phyloP scores from a whole-genome alignment of 352 stramenopile genomes.

The Phytophthora pini region DNA sequence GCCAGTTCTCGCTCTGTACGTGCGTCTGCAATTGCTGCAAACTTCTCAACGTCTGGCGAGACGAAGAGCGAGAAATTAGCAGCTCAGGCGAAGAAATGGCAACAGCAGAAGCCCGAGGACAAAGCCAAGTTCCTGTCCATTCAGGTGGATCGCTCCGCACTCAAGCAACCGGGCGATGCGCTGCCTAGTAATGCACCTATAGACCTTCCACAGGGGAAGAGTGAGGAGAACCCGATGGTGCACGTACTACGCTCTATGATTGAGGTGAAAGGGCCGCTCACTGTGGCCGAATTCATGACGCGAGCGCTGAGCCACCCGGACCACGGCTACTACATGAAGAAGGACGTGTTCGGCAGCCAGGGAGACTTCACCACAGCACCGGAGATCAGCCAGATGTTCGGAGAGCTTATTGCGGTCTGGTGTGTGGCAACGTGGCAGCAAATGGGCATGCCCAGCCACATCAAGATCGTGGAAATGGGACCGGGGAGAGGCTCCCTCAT shows the following conservation, averaged over 20 bases:
- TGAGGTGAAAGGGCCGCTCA: conserved; percentile 92
- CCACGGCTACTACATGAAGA: conserved; percentile 97
- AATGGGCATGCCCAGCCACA: conserved; percentile 71
- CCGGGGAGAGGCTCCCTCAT: conserved; percentile 95
- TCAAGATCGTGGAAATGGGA: conserved; percentile 92
- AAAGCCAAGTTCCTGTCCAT: conserved; percentile 70
- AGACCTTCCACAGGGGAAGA: conserved; percentile 47
- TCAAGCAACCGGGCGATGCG: conserved; percentile 59
- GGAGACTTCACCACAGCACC: conserved; percentile 95
- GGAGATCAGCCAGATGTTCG: conserved; percentile 95
- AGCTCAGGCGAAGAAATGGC: conserved; percentile 68
- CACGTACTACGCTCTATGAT: conserved; percentile 91
- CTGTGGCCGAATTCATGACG: conserved; percentile 95
- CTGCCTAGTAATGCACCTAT: conserved; percentile 31
- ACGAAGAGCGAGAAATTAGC: conserved; percentile 22
- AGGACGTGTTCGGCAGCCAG: conserved; percentile 90
- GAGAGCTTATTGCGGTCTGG: conserved; percentile 93
- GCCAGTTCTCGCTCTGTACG: not conserved
- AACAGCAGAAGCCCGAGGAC: conserved; percentile 49
- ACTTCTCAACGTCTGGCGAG: conserved; percentile 13
- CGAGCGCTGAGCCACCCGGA: conserved; percentile 90
- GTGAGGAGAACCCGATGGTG: conserved; percentile 74
- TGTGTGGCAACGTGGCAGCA: conserved; percentile 92
- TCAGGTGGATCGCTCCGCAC: conserved; percentile 73
- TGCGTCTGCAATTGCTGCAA: conserved; percentile 2